These are phyloP conservation scores for Chrysoporthe cubensis DNA, from an alignment of 2,329 filamentous ascomycete species.

Conservation along the genomic window DNA sequence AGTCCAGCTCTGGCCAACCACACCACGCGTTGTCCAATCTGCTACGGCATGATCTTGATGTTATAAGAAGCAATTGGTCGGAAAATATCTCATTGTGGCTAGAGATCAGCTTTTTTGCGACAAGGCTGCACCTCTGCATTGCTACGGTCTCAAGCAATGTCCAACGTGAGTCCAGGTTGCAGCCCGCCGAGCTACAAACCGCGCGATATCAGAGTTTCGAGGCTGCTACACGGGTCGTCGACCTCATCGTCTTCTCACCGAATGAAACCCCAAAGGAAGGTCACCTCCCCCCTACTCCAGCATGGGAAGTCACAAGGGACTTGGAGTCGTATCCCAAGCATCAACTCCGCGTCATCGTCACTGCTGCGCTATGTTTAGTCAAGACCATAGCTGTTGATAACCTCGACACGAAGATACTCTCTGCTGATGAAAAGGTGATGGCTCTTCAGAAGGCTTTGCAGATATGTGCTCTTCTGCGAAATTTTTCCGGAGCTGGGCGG, in stretches of 20 bases:
- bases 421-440: not conserved
- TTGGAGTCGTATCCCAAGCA: not conserved
- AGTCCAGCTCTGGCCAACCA: not conserved
- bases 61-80: not conserved
- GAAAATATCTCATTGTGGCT: not conserved
- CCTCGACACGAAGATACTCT: not conserved
- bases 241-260: not conserved
- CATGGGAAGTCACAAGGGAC: not conserved
- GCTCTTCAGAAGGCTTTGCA: not conserved
- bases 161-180: not conserved
- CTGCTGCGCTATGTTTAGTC: not conserved
- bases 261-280: not conserved
- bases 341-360: not conserved
- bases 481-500: not conserved
- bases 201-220: slow-evolving; percentile 6
- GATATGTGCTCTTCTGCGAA: not conserved
- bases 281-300: not conserved
- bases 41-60: not conserved
- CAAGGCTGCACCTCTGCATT: not conserved
- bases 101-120: not conserved
- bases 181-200: not conserved
- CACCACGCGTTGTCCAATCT: not conserved
- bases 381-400: not conserved
- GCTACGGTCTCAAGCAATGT: not conserved
- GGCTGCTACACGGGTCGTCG: not conserved